Evolutionary conservation across 2,329 filamentous ascomycete genomes (phyloP), one percentile per base, ranked within the genome.

Genomic region (Fusarium buharicum): DNA sequence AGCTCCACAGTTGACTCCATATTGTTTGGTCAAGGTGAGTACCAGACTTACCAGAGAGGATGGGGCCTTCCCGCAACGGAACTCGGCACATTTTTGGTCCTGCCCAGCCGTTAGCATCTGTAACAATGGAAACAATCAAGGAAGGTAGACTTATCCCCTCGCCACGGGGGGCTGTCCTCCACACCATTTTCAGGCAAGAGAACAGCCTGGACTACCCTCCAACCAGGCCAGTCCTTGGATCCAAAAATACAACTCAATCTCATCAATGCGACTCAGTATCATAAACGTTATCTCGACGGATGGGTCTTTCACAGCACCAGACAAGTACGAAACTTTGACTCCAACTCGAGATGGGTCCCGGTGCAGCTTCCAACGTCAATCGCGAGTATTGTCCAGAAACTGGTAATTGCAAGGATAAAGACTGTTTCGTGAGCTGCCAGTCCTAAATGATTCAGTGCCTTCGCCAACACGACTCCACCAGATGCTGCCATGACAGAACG

Each of bases 291-390:
- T 48, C 46, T 37, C 24, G 36, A 31, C 36, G 28, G 34, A 57
- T 38, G 54, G 58, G 50, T 55, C 47, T 41, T 55, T 50, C 52
- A 57, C 68, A 71, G 41, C 49, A 62, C 80, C 84, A 81, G 91
- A 94, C 91, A 93, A 94, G 92, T 85, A 83, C 91, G 81, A 92
- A 88, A 82, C 92, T 93, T 92, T 96, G 92, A 96, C 89, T 81
- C 90, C 90, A 92, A 93, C 90, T 85, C 89, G 75, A 86, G 90
- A 92, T 92, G 92, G 90, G 91, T 92, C 91, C 92, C 83, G 78
- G 77, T 69, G 70, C 73, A 70, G 74, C 73, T 58, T 69, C 38
- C 17, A 48, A 59, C 50, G 27, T 50, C 53, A 55, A 50, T 51
- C 50, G n/a, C 17, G 8, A 46, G 37, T 22, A 37, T 55, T 44